These are phyloP conservation scores for Aegilops bicornis DNA, from an alignment of 176 grass and related monocot species.

Conservation along the genomic window DNA sequence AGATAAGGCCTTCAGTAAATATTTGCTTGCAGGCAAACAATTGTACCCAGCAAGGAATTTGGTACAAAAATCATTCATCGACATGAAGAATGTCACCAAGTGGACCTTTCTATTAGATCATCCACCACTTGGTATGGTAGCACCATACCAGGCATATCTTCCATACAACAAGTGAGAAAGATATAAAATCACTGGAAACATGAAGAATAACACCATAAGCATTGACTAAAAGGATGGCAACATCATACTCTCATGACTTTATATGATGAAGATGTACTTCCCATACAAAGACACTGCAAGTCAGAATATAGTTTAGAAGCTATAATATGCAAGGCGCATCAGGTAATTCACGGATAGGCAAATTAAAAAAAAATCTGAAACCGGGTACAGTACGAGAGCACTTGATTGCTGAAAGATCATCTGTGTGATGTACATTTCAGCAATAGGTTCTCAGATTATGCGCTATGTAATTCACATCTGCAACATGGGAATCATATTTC, in stretches of 20 bases:
- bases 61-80: not conserved
- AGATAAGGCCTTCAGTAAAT: not conserved
- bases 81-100: not conserved
- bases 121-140: not conserved
- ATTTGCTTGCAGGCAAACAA: not conserved
- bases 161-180: not conserved
- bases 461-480: not conserved
- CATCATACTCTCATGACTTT: not conserved
- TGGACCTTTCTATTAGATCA: not conserved
- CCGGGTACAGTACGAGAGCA: not conserved
- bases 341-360: not conserved
- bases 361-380: not conserved
- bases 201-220: not conserved
- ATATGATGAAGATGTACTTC: not conserved
- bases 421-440: not conserved
- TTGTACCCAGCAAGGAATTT: not conserved
- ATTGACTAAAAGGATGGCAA: not conserved
- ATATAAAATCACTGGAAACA: not conserved
- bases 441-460: not conserved
- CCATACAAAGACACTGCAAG: not conserved
- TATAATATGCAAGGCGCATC: not conserved
- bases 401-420: not conserved
- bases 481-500: not conserved
- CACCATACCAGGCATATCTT: not conserved
- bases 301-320: not conserved